Percentiles rank a stretch among this genome's conserved stretches.
These are phyloP conservation scores for Phytopythium kandeliae DNA, from an alignment of 352 stramenopile genomes.

Conservation along the genomic window DNA sequence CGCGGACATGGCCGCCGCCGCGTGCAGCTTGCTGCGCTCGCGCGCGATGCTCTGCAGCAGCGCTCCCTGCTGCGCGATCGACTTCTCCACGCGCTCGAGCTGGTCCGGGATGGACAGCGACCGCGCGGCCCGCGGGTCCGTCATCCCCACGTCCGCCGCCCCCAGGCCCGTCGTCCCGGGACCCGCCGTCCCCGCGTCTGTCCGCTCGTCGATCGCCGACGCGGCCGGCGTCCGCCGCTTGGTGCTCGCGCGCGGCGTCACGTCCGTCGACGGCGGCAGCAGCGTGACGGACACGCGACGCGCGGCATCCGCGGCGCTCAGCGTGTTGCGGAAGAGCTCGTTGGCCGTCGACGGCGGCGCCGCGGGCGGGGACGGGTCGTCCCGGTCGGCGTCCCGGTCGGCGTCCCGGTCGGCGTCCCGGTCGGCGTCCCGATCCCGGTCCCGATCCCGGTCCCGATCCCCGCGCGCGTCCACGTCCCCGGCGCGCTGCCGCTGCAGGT, in stretches of 20 bases:
- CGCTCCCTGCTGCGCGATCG: constrained; percentile 56
- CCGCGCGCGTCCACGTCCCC: no score
- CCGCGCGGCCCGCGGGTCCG: constrained; percentile 21
- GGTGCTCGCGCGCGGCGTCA: background rate
- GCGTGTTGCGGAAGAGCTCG: constrained; percentile 9
- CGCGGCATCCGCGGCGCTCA: constrained; percentile 5
- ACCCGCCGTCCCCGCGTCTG: constrained; percentile 11
- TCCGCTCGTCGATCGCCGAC: background rate
- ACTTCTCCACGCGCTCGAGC: constrained; percentile 47
- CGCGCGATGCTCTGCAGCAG: constrained; percentile 55
- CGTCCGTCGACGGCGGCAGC: constrained; percentile 3
- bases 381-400: constrained; percentile 44
- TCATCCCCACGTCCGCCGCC: no score
- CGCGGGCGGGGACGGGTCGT: background rate
- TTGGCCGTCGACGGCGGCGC: background rate
- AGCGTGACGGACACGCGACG: constrained; percentile 5
- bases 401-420: no score
- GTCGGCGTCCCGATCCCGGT: no score
- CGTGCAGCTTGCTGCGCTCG: constrained; percentile 33
- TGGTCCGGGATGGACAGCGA: constrained; percentile 44
- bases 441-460: no score
- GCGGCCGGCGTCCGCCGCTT: background rate
- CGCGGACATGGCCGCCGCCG: background rate
- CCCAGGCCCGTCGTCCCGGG: no score
- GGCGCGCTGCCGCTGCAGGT: constrained; percentile 5